Evolutionary conservation across 805 yeast genomes (phyloP).

Genomic region (Teunomyces kruisii): DNA sequence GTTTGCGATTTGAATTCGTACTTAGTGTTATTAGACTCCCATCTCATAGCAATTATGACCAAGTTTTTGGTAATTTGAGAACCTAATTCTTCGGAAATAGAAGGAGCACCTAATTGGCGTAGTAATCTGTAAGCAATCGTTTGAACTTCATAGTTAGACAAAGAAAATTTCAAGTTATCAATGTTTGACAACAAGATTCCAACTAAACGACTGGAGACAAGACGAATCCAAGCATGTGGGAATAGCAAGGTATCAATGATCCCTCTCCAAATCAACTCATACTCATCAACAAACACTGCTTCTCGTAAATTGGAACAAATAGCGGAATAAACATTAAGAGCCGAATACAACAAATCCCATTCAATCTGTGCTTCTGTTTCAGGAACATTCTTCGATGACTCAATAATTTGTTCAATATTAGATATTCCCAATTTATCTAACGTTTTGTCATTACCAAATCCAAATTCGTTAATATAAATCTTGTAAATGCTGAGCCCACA

Average conservation of each 20-base stretch:
- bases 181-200: slow-evolving; percentile 50
- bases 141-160: slow-evolving; percentile 53
- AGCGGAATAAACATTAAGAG: slow-evolving; percentile 52
- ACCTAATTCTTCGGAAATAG: slow-evolving; percentile 61
- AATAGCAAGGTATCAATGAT: slow-evolving; percentile 60
- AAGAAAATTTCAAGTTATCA: slow-evolving; percentile 32
- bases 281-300: slow-evolving; percentile 23
- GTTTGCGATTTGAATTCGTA: slow-evolving; percentile 26
- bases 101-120: slow-evolving; percentile 82
- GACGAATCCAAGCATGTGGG: slow-evolving; percentile 92
- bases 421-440: slow-evolving; percentile 41
- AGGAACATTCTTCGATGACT: slow-evolving; percentile 35
- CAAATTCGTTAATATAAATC: slow-evolving; percentile 52
- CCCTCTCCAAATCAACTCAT: slow-evolving; percentile 48
- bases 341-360: slow-evolving; percentile 80
- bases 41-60: slow-evolving; percentile 55
- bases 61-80: slow-evolving; percentile 66
- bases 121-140: slow-evolving; percentile 64
- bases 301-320: slow-evolving; percentile 40
- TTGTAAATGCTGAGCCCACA: slow-evolving; percentile 77
- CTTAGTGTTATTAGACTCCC: slow-evolving; percentile 51
- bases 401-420: slow-evolving; percentile 24
- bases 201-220: slow-evolving; percentile 59
- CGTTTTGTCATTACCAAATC: slow-evolving; percentile 33
- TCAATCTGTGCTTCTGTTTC: slow-evolving; percentile 41